Base-by-base conservation (phyloP, 805 yeast genomes). In the Brettanomyces bruxellensis region DNA sequence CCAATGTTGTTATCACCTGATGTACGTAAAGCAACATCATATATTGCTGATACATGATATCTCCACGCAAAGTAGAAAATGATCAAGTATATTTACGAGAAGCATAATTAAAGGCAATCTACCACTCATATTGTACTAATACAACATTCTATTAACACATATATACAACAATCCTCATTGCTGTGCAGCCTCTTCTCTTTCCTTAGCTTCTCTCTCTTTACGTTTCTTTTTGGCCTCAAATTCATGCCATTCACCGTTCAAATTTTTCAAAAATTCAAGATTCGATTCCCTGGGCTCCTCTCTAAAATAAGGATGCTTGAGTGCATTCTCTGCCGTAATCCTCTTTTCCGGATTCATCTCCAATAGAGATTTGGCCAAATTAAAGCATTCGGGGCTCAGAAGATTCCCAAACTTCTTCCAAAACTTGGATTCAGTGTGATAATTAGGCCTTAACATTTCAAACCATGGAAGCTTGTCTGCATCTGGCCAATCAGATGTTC, bases 181-280 rank as follows among this genome's bases (percentile, higher is more conserved):
- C 34, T 25, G 14, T 25, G 41, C 25, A 38, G 18, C 18, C 13
- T 23, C 18, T 7, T 22, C 25, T 23, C 24, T 38, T n/a, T 38
- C 7, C 25, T 38, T 38, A 11, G 24, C 24, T 25, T 38, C 41
- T 18, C 18, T 54, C 14, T 43, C 39, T 48, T 83, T 67, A 51
- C 86, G 70, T 55, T 84, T 76, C 66, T 80, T 83, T 63, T 91
- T 89, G 3, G 96, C 93, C 58, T 91, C 99, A 62, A 84, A 91
- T 60, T 91, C 99, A 60, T 91, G 99, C 93, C 97, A 91, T 62
- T 95, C 98, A 3, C 93, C 95, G 46, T 71, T 69, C 28, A 81
- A 64, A n/a, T 71, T 70, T 28, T 71, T 67, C 52, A 83, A 69
- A 45, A 80, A 72, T 9, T 67, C 61, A 36, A 87, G 68, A 5